These are phyloP conservation scores for Phlegmacium glaucopus DNA, from an alignment of 768 basidiomycete genomes.

Conservation along the genomic window DNA sequence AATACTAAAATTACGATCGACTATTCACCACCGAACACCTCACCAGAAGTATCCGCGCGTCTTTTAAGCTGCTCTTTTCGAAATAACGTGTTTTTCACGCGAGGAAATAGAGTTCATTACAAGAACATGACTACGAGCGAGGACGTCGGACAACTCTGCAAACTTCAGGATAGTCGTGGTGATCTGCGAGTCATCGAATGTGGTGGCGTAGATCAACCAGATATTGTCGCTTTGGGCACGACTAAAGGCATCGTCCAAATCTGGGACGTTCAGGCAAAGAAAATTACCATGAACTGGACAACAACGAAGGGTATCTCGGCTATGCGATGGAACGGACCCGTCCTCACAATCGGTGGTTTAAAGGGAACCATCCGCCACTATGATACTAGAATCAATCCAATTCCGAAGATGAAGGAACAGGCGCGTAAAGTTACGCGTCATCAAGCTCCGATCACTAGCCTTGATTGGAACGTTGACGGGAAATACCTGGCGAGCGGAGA, in stretches of 20 bases:
- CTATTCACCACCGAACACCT: constrained; percentile 20
- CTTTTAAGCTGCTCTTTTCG: constrained; percentile 41
- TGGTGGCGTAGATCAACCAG: constrained; percentile 28
- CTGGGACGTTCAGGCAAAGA: constrained; percentile 64
- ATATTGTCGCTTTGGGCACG: constrained; percentile 58
- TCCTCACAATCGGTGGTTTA: constrained; percentile 63
- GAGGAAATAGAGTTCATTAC: constrained; percentile 52
- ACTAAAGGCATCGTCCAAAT: constrained; percentile 64
- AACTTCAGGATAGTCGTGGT: constrained; percentile 44
- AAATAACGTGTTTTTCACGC: constrained; percentile 46
- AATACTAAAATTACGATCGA: constrained; percentile 21
- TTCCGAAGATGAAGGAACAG: constrained; percentile 54
- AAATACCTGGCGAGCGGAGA: constrained; percentile 75
- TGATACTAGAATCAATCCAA: constrained; percentile 55
- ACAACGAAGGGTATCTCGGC: constrained; percentile 57
- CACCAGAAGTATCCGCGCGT: constrained; percentile 15
- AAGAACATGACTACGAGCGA: constrained; percentile 40
- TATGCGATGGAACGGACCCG: constrained; percentile 62
- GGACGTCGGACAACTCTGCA: constrained; percentile 49
- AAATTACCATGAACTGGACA: constrained; percentile 46
- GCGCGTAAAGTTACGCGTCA: constrained; percentile 66
- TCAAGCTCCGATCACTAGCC: constrained; percentile 57
- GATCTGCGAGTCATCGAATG: constrained; percentile 41
- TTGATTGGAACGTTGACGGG: constrained; percentile 68
- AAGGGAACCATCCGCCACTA: constrained; percentile 76